A percentile compares a stretch with the other conserved stretches of the same genome.
These are phyloP conservation scores for Oryza coarctata DNA, from an alignment of 176 grass and related monocot genomes.

Conservation along the genomic window DNA sequence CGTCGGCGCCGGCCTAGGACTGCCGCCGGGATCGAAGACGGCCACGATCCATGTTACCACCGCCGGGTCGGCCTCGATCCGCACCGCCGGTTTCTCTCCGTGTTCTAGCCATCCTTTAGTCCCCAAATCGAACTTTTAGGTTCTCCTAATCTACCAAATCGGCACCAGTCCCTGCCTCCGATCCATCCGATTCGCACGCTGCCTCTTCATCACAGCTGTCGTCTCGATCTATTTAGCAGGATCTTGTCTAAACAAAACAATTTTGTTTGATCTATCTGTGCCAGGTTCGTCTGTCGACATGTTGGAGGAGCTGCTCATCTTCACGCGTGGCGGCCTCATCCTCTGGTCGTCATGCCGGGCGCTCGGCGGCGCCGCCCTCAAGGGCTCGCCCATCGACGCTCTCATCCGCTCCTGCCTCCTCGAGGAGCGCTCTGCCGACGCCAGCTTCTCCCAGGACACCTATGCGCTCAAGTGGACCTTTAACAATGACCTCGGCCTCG, in stretches of 20 bases:
- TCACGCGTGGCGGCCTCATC: conserved; percentile 90
- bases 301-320: conserved; percentile 96
- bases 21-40: no score
- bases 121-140: neutral
- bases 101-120: no score
- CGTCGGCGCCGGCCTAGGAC: no score
- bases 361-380: conserved; percentile 58
- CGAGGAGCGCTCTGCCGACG: conserved; percentile 87
- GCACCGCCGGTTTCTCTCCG: no score
- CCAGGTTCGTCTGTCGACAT: conserved; percentile 20
- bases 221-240: neutral
- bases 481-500: conserved; percentile 88
- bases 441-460: conserved; percentile 62
- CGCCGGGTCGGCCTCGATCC: no score
- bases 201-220: neutral
- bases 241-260: neutral
- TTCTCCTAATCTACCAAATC: neutral
- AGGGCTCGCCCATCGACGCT: conserved; percentile 85
- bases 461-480: conserved; percentile 93
- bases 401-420: conserved; percentile 94
- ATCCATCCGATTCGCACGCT: neutral
- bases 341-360: conserved; percentile 81
- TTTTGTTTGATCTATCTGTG: neutral
- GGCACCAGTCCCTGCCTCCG: neutral
- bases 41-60: no score